phyloP scores from a whole-genome alignment of 345 rosid genomes.

The Citrus hindsii region DNA sequence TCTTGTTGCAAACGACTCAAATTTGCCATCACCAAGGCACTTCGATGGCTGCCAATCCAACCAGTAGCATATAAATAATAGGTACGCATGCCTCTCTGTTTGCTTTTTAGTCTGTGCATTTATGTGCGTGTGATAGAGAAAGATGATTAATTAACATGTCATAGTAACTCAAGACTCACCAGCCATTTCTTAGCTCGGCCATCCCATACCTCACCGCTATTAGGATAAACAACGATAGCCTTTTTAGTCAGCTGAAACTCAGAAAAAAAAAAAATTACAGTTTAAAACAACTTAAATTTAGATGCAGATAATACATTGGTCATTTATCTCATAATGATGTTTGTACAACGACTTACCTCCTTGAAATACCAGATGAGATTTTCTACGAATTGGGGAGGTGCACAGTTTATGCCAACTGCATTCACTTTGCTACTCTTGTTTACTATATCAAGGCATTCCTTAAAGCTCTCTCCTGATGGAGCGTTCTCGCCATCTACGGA shows the following conservation, averaged over 20 bases:
- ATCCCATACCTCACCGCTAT: conserved; percentile 93
- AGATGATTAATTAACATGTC: background rate
- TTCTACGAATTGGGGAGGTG: conserved; percentile 77
- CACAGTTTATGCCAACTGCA: conserved; percentile 83
- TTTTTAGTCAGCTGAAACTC: conserved; percentile 59
- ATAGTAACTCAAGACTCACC: conserved; percentile 41
- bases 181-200: conserved; percentile 85
- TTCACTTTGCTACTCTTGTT: conserved; percentile 54
- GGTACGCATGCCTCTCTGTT: background rate
- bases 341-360: conserved; percentile 33
- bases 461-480: conserved; percentile 79
- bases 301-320: background rate
- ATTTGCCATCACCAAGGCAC: conserved; percentile 66
- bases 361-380: conserved; percentile 53
- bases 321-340: background rate
- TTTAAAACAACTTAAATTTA: background rate
- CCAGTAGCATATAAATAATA: background rate
- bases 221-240: conserved; percentile 76
- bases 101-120: background rate
- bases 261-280: background rate
- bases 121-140: background rate
- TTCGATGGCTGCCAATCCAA: conserved; percentile 59
- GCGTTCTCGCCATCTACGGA: conserved; percentile 78
- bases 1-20: conserved; percentile 56
- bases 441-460: conserved; percentile 61